Evolutionary conservation across 257 asterid genomes (phyloP).

Genomic region (Nicotiana noctiflora): DNA sequence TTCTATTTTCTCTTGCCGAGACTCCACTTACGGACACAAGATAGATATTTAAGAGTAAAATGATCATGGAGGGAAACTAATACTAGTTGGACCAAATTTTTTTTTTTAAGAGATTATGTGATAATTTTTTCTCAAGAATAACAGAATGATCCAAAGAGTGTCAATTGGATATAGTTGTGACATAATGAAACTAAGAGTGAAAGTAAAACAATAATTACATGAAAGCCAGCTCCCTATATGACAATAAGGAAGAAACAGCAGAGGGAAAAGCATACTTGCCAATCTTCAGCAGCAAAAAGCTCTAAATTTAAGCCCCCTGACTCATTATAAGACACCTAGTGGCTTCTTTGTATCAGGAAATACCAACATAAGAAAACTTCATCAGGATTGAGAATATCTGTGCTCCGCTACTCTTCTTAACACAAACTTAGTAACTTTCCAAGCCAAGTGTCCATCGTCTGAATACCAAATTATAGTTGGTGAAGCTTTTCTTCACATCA

Average conservation of each 20-base stretch:
- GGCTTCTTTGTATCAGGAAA: not conserved
- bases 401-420: not conserved
- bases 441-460: not conserved
- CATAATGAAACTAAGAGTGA: not conserved
- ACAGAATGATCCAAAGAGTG: no score
- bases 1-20: not conserved
- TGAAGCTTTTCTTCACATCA: not conserved
- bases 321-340: not conserved
- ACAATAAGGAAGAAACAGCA: conserved; percentile 1
- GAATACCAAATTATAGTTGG: not conserved
- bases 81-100: no score
- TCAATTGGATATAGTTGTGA: not conserved
- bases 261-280: not conserved
- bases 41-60: not conserved
- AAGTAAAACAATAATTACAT: not conserved
- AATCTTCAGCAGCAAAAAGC: not conserved
- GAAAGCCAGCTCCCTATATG: not conserved
- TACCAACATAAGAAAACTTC: not conserved
- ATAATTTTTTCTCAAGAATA: no score
- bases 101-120: no score
- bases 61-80: not conserved
- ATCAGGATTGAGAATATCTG: not conserved
- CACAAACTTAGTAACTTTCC: not conserved
- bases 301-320: not conserved
- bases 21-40: not conserved